Conservation (phyloP, 306 rosid genomes). For the Trichosanthes truncata region DNA sequence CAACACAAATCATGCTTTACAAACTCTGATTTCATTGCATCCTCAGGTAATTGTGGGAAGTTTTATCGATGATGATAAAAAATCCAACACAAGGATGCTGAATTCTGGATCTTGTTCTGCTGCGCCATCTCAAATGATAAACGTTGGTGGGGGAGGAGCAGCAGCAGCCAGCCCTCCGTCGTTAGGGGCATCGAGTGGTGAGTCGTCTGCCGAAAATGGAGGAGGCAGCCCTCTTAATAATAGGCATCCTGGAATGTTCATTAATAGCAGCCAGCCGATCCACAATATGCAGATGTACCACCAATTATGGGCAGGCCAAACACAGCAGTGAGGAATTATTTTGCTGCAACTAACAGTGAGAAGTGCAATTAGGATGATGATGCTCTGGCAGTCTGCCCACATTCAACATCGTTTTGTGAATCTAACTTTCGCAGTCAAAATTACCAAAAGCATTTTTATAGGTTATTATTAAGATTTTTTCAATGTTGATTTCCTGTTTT, state of each 20-base stretch:
- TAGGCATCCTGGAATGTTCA: conserved; percentile 38
- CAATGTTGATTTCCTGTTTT: background rate
- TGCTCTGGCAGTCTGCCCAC: conserved; percentile 10
- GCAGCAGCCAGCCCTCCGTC: conserved; percentile 49
- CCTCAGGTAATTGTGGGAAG: conserved; percentile 64
- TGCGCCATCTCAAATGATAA: conserved; percentile 39
- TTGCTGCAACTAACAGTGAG: conserved; percentile 3
- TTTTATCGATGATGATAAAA: conserved; percentile 47
- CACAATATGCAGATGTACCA: conserved; percentile 43
- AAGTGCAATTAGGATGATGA: conserved; percentile 18
- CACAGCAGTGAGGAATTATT: conserved; percentile 43
- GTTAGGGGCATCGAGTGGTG: conserved; percentile 54
- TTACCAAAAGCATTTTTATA: background rate
- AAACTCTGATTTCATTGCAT: background rate
- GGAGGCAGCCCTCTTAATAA: conserved; percentile 37
- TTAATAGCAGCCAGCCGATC: conserved; percentile 34
- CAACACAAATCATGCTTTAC: background rate
- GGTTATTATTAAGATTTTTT: background rate
- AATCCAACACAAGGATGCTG: conserved; percentile 27
- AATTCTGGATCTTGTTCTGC: conserved; percentile 40
- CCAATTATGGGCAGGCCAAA: conserved; percentile 54
- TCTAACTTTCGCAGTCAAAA: background rate
- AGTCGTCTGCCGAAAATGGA: conserved; percentile 59
- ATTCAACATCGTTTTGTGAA: conserved; percentile 14
- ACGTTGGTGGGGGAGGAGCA: conserved; percentile 40